Base-by-base conservation (phyloP, 176 grass and related monocot species). In the Ananas comosus region DNA sequence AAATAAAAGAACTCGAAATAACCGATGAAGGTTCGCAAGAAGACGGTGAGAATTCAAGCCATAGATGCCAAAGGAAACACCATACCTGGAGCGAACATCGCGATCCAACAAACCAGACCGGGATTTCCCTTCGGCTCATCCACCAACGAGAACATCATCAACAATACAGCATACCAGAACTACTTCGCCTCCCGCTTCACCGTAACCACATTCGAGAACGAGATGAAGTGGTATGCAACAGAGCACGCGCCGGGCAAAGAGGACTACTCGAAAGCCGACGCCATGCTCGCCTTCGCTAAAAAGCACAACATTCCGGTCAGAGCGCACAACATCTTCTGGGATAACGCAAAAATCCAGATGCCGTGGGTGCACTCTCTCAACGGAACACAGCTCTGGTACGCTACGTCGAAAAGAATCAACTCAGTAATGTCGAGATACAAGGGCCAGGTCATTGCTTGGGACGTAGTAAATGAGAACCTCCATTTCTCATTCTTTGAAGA, bases 211-310 rank as follows among this genome's bases (percentile, higher is more conserved):
- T 96, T 96, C 78, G 93, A 96, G 86, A 96, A 96, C 70, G 93
- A 96, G 83, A 96, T 96, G 93, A 92, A 96, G 70, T 96, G 93
- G 93, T 92, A 85, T 61, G 72, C 75, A 53, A 96, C 75, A 49
- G 93, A 96, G 73, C 18, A 0, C 2, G 27, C 13, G 2, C 70
- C 33, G 33, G 89, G 89, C 0, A 71, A 69, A 3, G 86, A 85
- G 80, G 67, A 92, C 79, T 96, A 92, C 83, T 33, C 81, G 0
- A 72, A 84, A 3, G 73, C 89, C 0, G 93, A 96, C 76, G 77
- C 77, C 17, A 96, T 96, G 93, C 58, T 96, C 25, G 14, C 52
- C 42, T 92, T 96, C 29, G 74, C 79, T 33, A 83, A 50, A 2
- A 21, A 59, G 42, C 6, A 66, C 25, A 8, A 50, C 12, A 72